phyloP scores from a whole-genome alignment of 163 green algal species.

The Volvox carteri region DNA sequence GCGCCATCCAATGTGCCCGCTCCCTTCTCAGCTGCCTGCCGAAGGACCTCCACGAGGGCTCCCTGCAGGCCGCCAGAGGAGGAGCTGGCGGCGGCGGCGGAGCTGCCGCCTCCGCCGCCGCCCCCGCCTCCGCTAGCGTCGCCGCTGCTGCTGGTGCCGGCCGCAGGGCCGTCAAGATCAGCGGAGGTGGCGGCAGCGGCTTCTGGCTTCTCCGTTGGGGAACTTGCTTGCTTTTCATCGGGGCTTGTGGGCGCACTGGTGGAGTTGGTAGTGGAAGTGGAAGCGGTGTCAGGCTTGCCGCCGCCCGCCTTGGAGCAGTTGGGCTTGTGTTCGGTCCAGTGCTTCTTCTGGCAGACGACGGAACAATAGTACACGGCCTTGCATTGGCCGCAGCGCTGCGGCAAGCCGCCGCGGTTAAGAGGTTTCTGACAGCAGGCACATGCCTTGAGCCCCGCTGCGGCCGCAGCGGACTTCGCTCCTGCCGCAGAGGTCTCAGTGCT shows the following conservation, averaged over 20 bases:
- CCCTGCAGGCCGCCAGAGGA: constrained; percentile 27
- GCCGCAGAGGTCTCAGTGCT: not conserved
- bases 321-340: constrained; percentile 67
- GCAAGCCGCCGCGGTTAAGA: constrained; percentile 45
- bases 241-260: not conserved
- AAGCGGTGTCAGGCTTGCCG: not conserved
- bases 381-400: constrained; percentile 70
- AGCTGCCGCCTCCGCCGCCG: not conserved
- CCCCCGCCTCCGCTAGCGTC: not conserved
- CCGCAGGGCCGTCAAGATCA: not conserved
- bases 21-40: constrained; percentile 44
- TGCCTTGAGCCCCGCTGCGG: constrained; percentile 34
- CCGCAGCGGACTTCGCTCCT: too few species aligned
- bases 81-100: not conserved
- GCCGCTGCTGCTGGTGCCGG: too few species aligned
- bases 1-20: constrained; percentile 56
- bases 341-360: constrained; percentile 64
- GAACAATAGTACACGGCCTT: constrained; percentile 73
- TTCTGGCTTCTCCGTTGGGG: not conserved
- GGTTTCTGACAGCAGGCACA: constrained; percentile 59
- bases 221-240: not conserved
- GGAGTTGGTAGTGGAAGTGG: not conserved
- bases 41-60: constrained; percentile 49
- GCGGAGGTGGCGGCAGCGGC: not conserved
- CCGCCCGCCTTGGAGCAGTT: constrained; percentile 53